Evolutionary conservation across 805 yeast species (phyloP).

Genomic region (Metschnikowia arizonensis): DNA sequence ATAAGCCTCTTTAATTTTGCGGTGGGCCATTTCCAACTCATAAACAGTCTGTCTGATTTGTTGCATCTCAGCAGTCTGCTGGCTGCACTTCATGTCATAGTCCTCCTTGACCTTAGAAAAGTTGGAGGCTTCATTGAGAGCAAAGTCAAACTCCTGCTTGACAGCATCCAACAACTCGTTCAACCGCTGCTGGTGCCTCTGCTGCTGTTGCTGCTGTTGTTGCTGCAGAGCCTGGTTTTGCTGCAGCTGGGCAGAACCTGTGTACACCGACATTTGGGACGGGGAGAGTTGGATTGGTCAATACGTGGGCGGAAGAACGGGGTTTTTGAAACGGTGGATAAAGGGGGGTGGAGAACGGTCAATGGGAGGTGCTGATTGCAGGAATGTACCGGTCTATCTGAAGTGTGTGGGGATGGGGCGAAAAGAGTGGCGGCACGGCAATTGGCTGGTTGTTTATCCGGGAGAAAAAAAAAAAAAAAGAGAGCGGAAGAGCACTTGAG

Average conservation of each 20-base stretch:
- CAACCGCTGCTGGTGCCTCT: conserved; percentile 45
- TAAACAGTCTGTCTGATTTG: conserved; percentile 91
- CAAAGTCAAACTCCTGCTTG: conserved; percentile 83
- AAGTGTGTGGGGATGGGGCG: conserved; percentile 1
- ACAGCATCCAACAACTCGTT: conserved; percentile 87
- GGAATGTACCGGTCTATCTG: neutral
- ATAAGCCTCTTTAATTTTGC: conserved; percentile 92
- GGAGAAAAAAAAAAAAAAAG: conserved; percentile 5
- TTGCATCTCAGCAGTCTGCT: conserved; percentile 89
- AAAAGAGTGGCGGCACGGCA: conserved; percentile 4
- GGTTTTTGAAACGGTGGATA: neutral
- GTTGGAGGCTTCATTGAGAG: conserved; percentile 78
- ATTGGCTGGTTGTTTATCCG: conserved; percentile 6
- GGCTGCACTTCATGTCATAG: conserved; percentile 82
- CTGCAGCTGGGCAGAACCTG: conserved; percentile 22
- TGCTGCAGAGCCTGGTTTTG: conserved; percentile 18
- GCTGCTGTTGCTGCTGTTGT: conserved; percentile 34
- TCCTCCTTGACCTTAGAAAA: conserved; percentile 90
- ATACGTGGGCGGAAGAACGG: neutral
- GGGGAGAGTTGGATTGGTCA: neutral
- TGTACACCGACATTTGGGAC: conserved; percentile 19
- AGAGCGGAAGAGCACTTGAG: conserved; percentile 8
- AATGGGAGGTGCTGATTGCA: neutral
- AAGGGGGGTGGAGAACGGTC: neutral
- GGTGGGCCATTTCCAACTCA: conserved; percentile 90